These are phyloP conservation scores for Camelina laxa DNA, from an alignment of 345 rosid species.

Conservation along the genomic window DNA sequence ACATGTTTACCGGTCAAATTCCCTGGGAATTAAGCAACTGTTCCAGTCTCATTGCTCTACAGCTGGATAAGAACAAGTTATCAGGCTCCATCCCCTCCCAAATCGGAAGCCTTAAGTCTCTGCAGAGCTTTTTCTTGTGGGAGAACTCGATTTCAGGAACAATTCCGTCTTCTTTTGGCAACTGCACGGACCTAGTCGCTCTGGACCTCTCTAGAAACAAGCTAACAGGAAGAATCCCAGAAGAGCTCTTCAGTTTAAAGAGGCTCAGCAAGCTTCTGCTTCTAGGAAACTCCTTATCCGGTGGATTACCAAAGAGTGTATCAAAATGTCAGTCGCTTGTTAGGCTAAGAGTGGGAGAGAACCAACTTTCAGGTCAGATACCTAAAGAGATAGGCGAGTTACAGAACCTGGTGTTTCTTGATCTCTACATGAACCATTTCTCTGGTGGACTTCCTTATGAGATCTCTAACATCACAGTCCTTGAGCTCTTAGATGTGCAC, in stretches of 20 bases:
- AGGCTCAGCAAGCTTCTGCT: slow-evolving; percentile 94
- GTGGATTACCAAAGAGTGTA: slow-evolving; percentile 63
- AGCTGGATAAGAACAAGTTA: slow-evolving; percentile 88
- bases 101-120: slow-evolving; percentile 67
- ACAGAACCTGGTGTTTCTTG: slow-evolving; percentile 92
- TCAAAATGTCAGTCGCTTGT: slow-evolving; percentile 80
- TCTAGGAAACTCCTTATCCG: slow-evolving; percentile 85
- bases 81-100: slow-evolving; percentile 80
- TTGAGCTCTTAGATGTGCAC: slow-evolving; percentile 88
- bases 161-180: slow-evolving; percentile 81
- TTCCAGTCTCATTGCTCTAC: slow-evolving; percentile 80
- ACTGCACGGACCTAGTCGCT: slow-evolving; percentile 75
- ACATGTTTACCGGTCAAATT: slow-evolving; percentile 65
- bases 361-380: slow-evolving; percentile 84
- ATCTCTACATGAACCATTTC: slow-evolving; percentile 86
- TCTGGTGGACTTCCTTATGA: slow-evolving; percentile 75
- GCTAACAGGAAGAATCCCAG: slow-evolving; percentile 85
- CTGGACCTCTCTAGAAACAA: slow-evolving; percentile 92
- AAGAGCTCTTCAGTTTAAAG: slow-evolving; percentile 78
- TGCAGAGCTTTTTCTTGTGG: slow-evolving; percentile 95
- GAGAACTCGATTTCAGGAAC: slow-evolving; percentile 85
- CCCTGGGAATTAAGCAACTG: slow-evolving; percentile 89
- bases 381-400: slow-evolving; percentile 85
- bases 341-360: slow-evolving; percentile 91
- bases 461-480: slow-evolving; percentile 77